Conservation (phyloP, 768 basidiomycete species). For the Rhodotorula babjevae region DNA sequence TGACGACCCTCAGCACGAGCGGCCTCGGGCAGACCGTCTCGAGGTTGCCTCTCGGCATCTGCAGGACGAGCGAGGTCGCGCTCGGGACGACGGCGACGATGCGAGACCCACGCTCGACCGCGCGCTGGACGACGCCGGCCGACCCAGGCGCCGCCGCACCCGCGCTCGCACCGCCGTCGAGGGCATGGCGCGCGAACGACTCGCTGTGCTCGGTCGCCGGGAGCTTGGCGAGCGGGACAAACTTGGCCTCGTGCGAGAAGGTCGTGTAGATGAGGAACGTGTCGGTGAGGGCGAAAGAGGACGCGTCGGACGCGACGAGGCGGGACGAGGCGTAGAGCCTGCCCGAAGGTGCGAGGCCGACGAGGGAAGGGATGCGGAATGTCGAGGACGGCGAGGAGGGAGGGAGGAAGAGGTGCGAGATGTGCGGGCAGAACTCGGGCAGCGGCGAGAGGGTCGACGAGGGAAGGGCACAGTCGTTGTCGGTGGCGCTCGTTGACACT, state of each 20-base stretch:
- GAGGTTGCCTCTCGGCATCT: constrained; percentile 96
- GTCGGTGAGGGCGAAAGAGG: constrained; percentile 66
- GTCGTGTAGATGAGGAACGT: constrained; percentile 81
- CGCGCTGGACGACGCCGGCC: constrained; percentile 59
- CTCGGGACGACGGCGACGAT: constrained; percentile 85
- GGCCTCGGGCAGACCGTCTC: constrained; percentile 93
- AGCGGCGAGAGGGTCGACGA: constrained; percentile 49
- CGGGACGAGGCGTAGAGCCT: constrained; percentile 58
- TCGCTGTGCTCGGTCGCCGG: constrained; percentile 39
- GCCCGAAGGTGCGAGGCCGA: constrained; percentile 64
- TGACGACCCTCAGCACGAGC: constrained; percentile 78
- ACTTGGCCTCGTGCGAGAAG: constrained; percentile 71
- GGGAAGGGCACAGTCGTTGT: constrained; percentile 37
- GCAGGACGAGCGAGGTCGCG: constrained; percentile 80
- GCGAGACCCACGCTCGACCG: constrained; percentile 81
- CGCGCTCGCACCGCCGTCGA: constrained; percentile 37
- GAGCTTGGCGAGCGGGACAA: constrained; percentile 57
- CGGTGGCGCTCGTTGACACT: not conserved
- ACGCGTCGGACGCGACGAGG: constrained; percentile 47
- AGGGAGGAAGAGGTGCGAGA: constrained; percentile 42
- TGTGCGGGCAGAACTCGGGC: constrained; percentile 60
- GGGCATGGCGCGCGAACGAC: constrained; percentile 24
- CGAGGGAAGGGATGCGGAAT: constrained; percentile 47
- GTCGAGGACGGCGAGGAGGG: not conserved
- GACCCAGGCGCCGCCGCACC: constrained; percentile 33